Evolutionary conservation across 169 alveolate genomes (phyloP), one percentile per base, ranked within the genome.

Genomic region (Perkinsus chesapeaki): DNA sequence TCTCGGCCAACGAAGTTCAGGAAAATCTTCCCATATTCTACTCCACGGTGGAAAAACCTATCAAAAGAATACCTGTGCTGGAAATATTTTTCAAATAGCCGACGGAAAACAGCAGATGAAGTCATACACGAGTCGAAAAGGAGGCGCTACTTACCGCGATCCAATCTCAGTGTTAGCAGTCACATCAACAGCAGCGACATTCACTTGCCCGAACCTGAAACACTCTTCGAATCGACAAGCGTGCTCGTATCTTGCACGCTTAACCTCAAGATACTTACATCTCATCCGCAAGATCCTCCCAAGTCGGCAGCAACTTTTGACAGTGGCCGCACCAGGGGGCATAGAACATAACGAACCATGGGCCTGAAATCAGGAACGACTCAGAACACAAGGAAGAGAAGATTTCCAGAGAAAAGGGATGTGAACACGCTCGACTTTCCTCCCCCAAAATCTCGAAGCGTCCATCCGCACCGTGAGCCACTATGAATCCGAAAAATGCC

Each of bases 251-350:
- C 31, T 0, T 60, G 37, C 82, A 27, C 12, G 82, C 31, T 60
- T 34, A 0, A 23, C 82, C 60, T 43, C 23, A 43, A 16, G 60
- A 43, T 60, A 60, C 82, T 60, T 23, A 60, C 82, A 60, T 60
- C 31, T 60, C 82, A 60, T 60, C 82, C 1, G 98, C 96, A 92
- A 96, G 73, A 93, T 97, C 97, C 93, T 97, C 98, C 98, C 98
- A 99, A 94, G 98, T 99, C 39, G 99, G 99, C 92, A 98, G 98
- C 48, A 99, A 96, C 27, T 97, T 97, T 95, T 98, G 98, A 96
- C 99, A 98, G 95, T 98, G 99, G 16, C 99, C 99, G 95, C 99
- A 99, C 99, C 99, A 98, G 72, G 99, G 99, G 27, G 99, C 99
- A 93, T 97, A 98, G 96, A 98, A 98, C 97, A 97, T 96, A 20